Evolutionary conservation across 345 rosid genomes (phyloP).

Genomic region (Laguncularia racemosa): DNA sequence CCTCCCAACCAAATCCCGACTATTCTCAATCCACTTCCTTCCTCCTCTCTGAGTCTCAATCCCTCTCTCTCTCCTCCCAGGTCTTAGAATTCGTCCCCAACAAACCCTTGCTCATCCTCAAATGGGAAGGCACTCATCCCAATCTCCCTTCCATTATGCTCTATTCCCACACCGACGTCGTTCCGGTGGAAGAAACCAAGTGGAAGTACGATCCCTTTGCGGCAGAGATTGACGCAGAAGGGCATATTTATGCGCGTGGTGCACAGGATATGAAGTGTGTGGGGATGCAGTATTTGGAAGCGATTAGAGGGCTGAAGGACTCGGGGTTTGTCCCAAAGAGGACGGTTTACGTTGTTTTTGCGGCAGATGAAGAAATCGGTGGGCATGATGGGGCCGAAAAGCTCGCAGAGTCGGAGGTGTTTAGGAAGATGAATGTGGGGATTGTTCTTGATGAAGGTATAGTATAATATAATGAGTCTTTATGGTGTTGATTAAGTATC

Average conservation of each 20-base stretch:
- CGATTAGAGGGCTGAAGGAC: conserved; percentile 56
- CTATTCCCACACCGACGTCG: conserved; percentile 95
- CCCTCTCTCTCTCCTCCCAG: conserved; percentile 56
- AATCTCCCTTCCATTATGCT: conserved; percentile 69
- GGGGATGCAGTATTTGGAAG: conserved; percentile 90
- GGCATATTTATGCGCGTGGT: conserved; percentile 77
- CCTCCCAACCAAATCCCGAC: conserved; percentile 75
- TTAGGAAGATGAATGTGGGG: conserved; percentile 62
- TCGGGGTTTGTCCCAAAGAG: conserved; percentile 61
- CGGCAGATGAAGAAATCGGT: conserved; percentile 94
- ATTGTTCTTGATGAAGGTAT: conserved; percentile 89
- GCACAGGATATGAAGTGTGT: conserved; percentile 99
- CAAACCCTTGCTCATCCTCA: conserved; percentile 69
- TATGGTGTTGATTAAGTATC: background rate
- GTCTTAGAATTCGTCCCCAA: conserved; percentile 49
- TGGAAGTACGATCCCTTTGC: conserved; percentile 72
- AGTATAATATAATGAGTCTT: background rate
- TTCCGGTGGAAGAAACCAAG: conserved; percentile 68
- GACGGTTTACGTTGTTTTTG: conserved; percentile 65
- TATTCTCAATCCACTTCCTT: conserved; percentile 54
- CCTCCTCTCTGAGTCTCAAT: conserved; percentile 52
- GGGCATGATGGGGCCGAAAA: conserved; percentile 82
- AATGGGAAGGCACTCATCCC: conserved; percentile 66
- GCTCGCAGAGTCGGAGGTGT: conserved; percentile 51
- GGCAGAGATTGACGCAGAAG: conserved; percentile 68